phyloP scores from a whole-genome alignment of 768 basidiomycete species.

The Auricularia sp. region DNA sequence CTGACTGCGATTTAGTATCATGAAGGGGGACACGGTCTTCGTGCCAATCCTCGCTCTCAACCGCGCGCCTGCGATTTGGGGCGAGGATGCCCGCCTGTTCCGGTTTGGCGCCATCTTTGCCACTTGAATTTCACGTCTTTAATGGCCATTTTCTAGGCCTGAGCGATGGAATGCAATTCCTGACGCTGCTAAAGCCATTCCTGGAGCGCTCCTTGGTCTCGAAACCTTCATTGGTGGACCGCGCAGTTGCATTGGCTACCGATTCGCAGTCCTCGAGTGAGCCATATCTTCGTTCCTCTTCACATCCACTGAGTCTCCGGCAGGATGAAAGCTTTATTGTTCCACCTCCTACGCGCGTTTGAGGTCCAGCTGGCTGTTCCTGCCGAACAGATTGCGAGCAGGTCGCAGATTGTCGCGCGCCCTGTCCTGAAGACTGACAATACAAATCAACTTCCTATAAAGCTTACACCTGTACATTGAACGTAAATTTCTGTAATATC shows the following conservation, averaged over 20 bases:
- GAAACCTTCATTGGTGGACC: conserved; percentile 58
- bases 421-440: neutral
- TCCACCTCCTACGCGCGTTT: conserved; percentile 16
- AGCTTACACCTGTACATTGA: neutral
- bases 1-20: conserved; percentile 15
- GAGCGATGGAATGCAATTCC: conserved; percentile 52
- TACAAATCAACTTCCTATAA: neutral
- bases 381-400: neutral
- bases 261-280: conserved; percentile 52
- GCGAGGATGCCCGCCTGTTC: conserved; percentile 54
- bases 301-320: neutral
- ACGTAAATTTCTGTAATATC: neutral
- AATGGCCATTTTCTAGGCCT: conserved; percentile 31
- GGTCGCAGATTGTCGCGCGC: neutral
- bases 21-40: conserved; percentile 23
- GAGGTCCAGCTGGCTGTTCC: neutral
- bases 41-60: conserved; percentile 49
- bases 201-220: conserved; percentile 52
- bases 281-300: conserved; percentile 15
- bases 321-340: conserved; percentile 19
- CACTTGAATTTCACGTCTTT: neutral
- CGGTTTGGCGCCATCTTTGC: conserved; percentile 27
- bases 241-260: conserved; percentile 56
- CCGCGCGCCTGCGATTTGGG: conserved; percentile 46
- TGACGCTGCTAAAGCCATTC: conserved; percentile 33